Base-by-base conservation (phyloP, 225 moss, liverwort and hornwort genomes). In the Bryum argenteum region DNA sequence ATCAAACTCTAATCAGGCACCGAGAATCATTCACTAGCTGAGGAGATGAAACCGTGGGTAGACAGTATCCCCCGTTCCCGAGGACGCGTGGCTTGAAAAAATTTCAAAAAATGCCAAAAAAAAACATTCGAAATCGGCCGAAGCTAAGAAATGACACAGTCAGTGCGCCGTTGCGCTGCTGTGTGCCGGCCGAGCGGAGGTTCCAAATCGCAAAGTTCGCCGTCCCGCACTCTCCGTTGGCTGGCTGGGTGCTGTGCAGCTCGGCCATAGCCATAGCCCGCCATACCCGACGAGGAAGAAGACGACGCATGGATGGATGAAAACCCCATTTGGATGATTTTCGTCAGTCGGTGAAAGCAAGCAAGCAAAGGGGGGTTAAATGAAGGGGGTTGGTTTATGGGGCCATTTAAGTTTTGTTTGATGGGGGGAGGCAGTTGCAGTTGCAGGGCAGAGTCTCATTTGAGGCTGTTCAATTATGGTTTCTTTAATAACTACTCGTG, bases 281-380 rank as follows among this genome's bases (percentile, higher is more conserved):
- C 77, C 76, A 77, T 77, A 64, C 70, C 75, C 66, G 37, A 12
- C 16, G 54, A 51, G 12, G 52, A 41, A 15, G 11, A 8, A 26
- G 28, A 50, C 45, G 20, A 51, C 0, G 42, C 0, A 63, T 0
- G 11, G 2, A 21, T 8, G 43, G 6, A 54, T 53, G 64, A 1
- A 6, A 2, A 2, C 20, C 11, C 0, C 0, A 1, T 17, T 8
- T 0, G 50, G 75, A 75, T 71, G 71, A 0, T 1, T 16, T 76
- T 37, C 57, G 76, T 68, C 43, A 77, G 80, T 81, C 76, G 80
- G 80, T 72, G 80, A 67, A 40, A 54, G 48, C 26, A 26, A 33
- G 33, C 5, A 33, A 54, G n/a, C n/a, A n/a, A n/a, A n/a, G n/a
- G n/a, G 45, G 9, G 54, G 54, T 10, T 12, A 11, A 18, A 54